Conservation (phyloP, 1,139 yeast species). For the Scheffersomyces segobiensis region DNA sequence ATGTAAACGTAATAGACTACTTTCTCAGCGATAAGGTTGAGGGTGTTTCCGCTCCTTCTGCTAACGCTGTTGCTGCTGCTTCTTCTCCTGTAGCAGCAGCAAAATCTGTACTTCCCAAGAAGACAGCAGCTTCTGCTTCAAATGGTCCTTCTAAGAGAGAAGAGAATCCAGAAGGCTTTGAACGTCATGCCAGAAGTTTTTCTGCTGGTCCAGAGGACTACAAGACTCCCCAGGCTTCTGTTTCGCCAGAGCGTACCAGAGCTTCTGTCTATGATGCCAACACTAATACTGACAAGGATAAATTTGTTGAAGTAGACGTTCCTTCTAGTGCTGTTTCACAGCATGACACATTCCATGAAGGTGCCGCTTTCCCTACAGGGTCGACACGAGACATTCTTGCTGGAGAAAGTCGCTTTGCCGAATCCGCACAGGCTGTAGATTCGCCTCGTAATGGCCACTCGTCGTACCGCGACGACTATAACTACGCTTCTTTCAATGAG, state of each 20-base stretch:
- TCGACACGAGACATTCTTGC: background rate
- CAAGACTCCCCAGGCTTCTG: slow-evolving; percentile 38
- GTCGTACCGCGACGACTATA: slow-evolving; percentile 11
- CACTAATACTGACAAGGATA: slow-evolving; percentile 1
- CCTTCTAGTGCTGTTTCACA: slow-evolving; percentile 6
- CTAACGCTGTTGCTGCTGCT: slow-evolving; percentile 13
- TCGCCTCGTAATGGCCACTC: slow-evolving; percentile 14
- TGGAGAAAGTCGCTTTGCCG: background rate
- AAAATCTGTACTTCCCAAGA: slow-evolving; percentile 2
- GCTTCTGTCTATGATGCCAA: background rate
- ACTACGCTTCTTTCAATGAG: slow-evolving; percentile 3
- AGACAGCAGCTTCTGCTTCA: slow-evolving; percentile 14
- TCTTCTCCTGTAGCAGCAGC: slow-evolving; percentile 6
- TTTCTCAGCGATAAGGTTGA: slow-evolving; percentile 21
- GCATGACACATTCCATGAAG: background rate
- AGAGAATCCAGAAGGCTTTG: slow-evolving; percentile 18
- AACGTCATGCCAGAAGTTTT: slow-evolving; percentile 39
- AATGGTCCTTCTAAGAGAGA: slow-evolving; percentile 9
- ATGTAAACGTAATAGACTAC: slow-evolving; percentile 40
- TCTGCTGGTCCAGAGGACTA: slow-evolving; percentile 47
- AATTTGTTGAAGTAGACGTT: slow-evolving; percentile 4
- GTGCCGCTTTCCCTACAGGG: background rate
- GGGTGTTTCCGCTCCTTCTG: slow-evolving; percentile 9
- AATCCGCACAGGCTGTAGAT: background rate
- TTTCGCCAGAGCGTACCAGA: slow-evolving; percentile 27